Conservation (phyloP, 2,329 filamentous ascomycete species). For the Claviceps pusilla region DNA sequence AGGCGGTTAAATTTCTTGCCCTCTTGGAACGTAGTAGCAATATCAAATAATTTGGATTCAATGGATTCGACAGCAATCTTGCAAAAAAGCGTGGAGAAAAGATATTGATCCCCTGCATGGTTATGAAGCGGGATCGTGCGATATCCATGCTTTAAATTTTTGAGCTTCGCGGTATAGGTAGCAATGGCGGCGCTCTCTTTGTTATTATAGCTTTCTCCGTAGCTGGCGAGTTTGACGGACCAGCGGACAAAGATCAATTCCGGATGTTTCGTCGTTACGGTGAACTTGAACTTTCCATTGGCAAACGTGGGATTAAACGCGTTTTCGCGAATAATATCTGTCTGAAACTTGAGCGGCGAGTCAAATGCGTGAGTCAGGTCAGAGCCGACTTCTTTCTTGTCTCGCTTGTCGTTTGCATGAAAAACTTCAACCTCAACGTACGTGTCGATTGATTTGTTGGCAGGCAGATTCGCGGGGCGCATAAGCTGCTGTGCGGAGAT, state of each 20-base stretch:
- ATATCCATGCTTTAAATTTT: conserved; percentile 78
- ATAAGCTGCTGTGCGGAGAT: conserved; percentile 93
- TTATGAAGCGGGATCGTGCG: conserved; percentile 84
- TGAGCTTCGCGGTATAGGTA: conserved; percentile 84
- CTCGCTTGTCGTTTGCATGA: conserved; percentile 81
- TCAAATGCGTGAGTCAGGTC: conserved; percentile 30
- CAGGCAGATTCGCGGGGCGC: conserved; percentile 57
- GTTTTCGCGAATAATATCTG: conserved; percentile 69
- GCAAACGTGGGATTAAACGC: conserved; percentile 80
- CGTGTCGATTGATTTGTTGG: conserved; percentile 66
- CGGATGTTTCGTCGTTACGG: conserved; percentile 82
- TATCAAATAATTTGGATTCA: conserved; percentile 42
- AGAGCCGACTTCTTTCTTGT: conserved; percentile 63
- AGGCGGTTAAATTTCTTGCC: conserved; percentile 41
- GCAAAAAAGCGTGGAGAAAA: conserved; percentile 91
- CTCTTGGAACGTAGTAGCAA: conserved; percentile 23
- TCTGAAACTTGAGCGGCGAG: conserved; percentile 61
- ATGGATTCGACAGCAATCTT: conserved; percentile 54
- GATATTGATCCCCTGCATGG: conserved; percentile 75
- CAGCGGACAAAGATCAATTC: conserved; percentile 88
- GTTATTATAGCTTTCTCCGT: conserved; percentile 51
- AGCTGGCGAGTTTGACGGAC: conserved; percentile 75
- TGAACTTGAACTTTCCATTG: conserved; percentile 62
- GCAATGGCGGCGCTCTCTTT: conserved; percentile 52
- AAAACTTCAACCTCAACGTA: conserved; percentile 94